Evolutionary conservation across 108 stramenopile species (phyloP).

Genomic region (Cyclotella distinguenda): DNA sequence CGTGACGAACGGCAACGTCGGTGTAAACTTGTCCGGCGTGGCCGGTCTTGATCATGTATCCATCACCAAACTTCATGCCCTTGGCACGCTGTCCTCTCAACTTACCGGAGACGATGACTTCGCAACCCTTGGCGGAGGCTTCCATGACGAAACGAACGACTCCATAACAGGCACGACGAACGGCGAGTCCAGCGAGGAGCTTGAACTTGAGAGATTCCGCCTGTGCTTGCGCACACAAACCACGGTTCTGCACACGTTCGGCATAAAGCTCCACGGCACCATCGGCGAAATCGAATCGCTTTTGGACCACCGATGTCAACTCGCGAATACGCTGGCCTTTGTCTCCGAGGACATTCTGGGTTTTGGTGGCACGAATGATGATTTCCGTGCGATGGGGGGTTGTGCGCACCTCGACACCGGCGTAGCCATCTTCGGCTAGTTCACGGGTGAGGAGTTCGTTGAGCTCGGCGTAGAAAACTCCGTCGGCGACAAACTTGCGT

Average conservation of each 20-base stretch:
- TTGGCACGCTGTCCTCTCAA: constrained; percentile 99
- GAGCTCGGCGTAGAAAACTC: constrained; percentile 99
- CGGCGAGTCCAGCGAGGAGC: constrained; percentile 97
- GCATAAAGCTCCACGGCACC: constrained; percentile 98
- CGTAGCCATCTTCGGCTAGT: constrained; percentile 98
- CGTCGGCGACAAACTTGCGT: constrained; percentile 99
- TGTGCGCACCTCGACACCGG: constrained; percentile 98
- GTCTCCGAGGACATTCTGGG: constrained; percentile 98
- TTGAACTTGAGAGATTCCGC: constrained; percentile 99
- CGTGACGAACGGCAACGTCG: constrained; percentile 97
- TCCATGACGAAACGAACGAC: constrained; percentile 99
- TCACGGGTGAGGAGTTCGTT: constrained; percentile 98
- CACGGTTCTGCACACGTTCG: constrained; percentile 98
- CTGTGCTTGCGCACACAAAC: constrained; percentile 99
- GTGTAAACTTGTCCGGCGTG: constrained; percentile 98
- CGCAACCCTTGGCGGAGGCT: constrained; percentile 98
- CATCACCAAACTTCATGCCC: constrained; percentile 99
- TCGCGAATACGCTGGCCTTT: constrained; percentile 99
- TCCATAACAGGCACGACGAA: constrained; percentile 99
- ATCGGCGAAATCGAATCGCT: constrained; percentile 98
- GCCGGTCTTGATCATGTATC: constrained; percentile 99
- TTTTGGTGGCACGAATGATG: constrained; percentile 99
- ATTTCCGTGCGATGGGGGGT: constrained; percentile 99
- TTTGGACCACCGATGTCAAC: constrained; percentile 97
- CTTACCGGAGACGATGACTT: constrained; percentile 99